Percentiles rank a stretch among this genome's conserved stretches.
Evolutionary conservation across 768 basidiomycete genomes (phyloP).

Genomic region (Grammothele lineata): DNA sequence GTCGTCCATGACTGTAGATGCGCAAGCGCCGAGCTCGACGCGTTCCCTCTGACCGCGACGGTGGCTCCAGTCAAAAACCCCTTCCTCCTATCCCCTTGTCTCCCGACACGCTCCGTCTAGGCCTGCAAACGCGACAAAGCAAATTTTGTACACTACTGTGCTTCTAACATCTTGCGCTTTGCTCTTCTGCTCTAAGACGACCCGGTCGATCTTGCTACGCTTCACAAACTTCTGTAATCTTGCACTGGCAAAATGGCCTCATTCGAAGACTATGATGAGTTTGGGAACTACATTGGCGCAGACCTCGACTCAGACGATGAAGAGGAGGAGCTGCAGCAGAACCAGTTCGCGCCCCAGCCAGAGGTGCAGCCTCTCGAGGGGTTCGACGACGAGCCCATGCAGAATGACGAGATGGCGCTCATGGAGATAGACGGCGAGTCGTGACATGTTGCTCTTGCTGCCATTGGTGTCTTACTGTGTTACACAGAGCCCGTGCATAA

Average conservation of each 20-base stretch:
- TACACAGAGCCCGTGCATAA: conserved; percentile 69
- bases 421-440: conserved; percentile 83
- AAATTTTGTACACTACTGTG: not conserved
- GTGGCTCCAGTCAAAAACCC: conserved; percentile 14
- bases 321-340: conserved; percentile 53
- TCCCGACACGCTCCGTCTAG: not conserved
- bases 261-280: conserved; percentile 84
- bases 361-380: conserved; percentile 65
- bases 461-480: not conserved
- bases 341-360: conserved; percentile 36
- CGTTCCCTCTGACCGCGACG: conserved; percentile 14
- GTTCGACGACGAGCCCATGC: conserved; percentile 66
- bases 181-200: no score
- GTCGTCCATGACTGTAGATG: not conserved
- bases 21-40: conserved; percentile 13
- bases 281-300: conserved; percentile 96
- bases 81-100: not conserved
- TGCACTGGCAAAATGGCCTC: conserved; percentile 43
- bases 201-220: no score
- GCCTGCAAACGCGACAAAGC: not conserved
- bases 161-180: no score
- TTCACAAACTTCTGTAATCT: no score
- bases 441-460: not conserved
- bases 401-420: conserved; percentile 52
- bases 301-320: conserved; percentile 88